Evolutionary conservation across 2,329 filamentous ascomycete genomes (phyloP).

Genomic region (Grosmannia penicillata): DNA sequence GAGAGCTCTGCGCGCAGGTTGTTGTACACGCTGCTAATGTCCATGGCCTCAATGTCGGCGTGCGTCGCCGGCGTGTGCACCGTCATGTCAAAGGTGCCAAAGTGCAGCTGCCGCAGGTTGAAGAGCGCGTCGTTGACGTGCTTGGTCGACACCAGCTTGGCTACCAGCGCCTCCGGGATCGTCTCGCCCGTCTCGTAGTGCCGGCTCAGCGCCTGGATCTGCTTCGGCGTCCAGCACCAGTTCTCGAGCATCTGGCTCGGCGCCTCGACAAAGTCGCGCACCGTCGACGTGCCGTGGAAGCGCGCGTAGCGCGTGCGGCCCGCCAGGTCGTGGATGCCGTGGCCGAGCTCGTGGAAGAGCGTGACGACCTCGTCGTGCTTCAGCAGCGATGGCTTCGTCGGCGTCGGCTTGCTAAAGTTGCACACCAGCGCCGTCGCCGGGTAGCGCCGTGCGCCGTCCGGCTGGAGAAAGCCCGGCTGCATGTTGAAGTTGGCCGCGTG

Average conservation of each 20-base stretch:
- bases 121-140: constrained; percentile 69
- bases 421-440: constrained; percentile 69
- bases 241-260: constrained; percentile 63
- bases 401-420: constrained; percentile 71
- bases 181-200: constrained; percentile 57
- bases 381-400: constrained; percentile 61
- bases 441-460: constrained; percentile 57
- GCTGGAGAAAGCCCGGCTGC: constrained; percentile 53
- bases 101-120: constrained; percentile 65
- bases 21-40: constrained; percentile 57
- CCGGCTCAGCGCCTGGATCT: constrained; percentile 51
- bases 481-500: constrained; percentile 78
- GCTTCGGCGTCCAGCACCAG: constrained; percentile 57
- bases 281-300: constrained; percentile 53
- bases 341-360: constrained; percentile 64
- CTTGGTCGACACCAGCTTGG: constrained; percentile 61
- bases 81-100: constrained; percentile 74
- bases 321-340: constrained; percentile 57
- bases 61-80: constrained; percentile 59
- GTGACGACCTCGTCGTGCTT: constrained; percentile 77
- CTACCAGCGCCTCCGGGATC: constrained; percentile 61
- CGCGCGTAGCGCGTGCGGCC: constrained; percentile 46
- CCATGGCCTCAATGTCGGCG: constrained; percentile 49
- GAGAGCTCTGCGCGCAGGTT: constrained; percentile 55
- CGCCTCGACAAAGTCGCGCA: constrained; percentile 57